Base-by-base conservation (phyloP, 306 rosid genomes). In the Cotoneaster glaucophyllus region DNA sequence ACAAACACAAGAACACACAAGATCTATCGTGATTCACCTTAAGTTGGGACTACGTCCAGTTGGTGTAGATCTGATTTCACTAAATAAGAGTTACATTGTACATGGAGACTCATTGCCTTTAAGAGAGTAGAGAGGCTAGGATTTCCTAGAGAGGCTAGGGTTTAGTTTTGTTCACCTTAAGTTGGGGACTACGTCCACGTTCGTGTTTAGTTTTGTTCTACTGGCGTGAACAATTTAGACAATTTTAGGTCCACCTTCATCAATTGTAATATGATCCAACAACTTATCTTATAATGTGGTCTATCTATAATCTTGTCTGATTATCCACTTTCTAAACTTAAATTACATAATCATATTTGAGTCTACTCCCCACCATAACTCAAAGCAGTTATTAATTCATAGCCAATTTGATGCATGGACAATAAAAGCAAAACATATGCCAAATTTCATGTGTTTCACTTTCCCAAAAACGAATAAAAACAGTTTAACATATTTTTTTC, bases 21-120 rank as follows among this genome's bases (percentile, higher is more conserved):
- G 0, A 48, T 48, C 5, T 15, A 15, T 48, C 0, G 8, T 15
- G 0, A 2, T 5, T 15, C 21, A 4, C 0, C 21, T 0, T 8
- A 1, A 48, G 54, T 48, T 48, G 8, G 2, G 18, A 17, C 2
- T 48, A 48, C 19, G 19, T 48, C 3, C 1, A 17, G 0, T 5
- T 48, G 1, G 3, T 48, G 53, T 14, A 14, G 7, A 48, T 48
- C 3, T 2, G 0, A 1, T 48, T 48, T 48, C 19, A 48, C 8
- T 48, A 15, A 15, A 14, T 5, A 17, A 48, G 54, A 48, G 8
- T 48, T 48, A 48, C 54, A 4, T 13, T 45, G 6, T 45, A 1
- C 53, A 48, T 15, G 0, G 8, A 4, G 2, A 18, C 18, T 48
- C 15, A 8, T 48, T 48, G 6, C 8, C 2, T 41, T 41, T 41